Evolutionary conservation across 345 rosid genomes (phyloP), one percentile per base, ranked within the genome.

Genomic region (Cardamine chenopodiifolia): DNA sequence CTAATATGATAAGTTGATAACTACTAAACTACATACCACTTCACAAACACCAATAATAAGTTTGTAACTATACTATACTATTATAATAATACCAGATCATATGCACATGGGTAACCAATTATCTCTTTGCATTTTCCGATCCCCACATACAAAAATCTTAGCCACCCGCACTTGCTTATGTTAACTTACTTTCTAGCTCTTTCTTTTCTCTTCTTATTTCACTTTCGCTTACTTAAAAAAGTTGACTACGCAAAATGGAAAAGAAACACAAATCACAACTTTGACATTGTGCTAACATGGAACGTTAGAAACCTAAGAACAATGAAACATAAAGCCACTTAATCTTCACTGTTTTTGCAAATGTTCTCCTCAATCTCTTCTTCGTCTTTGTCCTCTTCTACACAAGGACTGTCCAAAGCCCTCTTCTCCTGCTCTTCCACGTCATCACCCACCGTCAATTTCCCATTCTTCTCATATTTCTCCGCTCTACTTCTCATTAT

Each of bases 301-400:
- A 62, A 37, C 6, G 62, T 53, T 40, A 26, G 17, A 52, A 39
- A 50, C 17, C 62, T 40, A 20, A 42, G 25, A 72, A 62, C 31
- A 53, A 53, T 35, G 12, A 72, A 53, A 34, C 40, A 29, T 2
- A 19, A 28, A 53, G n/a, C 3, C 62, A 72, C 28, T 19, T 40
- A 53, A 20, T 63, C 63, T 15, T 63, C 77, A 28, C 63, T 73
- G 17, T 31, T 54, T 67, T 63, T 63, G 70, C 77, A 63, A 72
- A 72, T 72, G 47, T 20, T 72, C 14, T 52, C 76, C 32, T 72
- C 76, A 39, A 40, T 72, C 69, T 52, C 71, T 50, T 32, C 62
- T 7, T 71, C 14, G n/a, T 48, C 37, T 53, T 32, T 11, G 8
- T 34, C 54, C n/a, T 35, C 62, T 52, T 20, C 56, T 29, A 34